Evolutionary conservation across 768 basidiomycete species (phyloP).

Genomic region (Amanita exitialis): DNA sequence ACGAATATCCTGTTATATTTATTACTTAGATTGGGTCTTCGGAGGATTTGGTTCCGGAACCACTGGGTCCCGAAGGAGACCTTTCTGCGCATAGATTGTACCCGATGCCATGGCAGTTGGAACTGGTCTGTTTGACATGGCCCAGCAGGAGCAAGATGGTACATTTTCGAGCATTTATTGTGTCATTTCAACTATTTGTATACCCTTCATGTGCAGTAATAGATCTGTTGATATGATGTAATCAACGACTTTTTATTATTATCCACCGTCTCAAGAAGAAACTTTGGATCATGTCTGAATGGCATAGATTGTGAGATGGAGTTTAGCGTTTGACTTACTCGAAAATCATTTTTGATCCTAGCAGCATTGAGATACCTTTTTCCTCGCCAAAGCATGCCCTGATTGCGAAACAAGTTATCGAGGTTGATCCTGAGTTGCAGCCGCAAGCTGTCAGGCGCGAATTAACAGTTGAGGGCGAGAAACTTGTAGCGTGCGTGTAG

Average conservation of each 20-base stretch:
- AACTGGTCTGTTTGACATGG: conserved; percentile 5
- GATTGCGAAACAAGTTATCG: conserved; percentile 76
- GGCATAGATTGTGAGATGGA: conserved; percentile 7
- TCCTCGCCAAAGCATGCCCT: conserved; percentile 60
- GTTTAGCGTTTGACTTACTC: background rate
- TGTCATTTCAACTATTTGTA: background rate
- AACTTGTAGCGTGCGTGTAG: conserved; percentile 63
- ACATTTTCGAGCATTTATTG: background rate
- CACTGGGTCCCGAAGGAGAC: background rate
- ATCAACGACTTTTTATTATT: too few relatives aligned
- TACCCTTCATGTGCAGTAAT: background rate
- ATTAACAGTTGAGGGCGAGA: conserved; percentile 55
- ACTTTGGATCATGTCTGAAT: conserved; percentile 3
- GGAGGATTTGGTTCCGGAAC: background rate
- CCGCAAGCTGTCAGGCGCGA: conserved; percentile 67
- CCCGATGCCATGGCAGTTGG: background rate
- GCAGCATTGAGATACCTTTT: conserved; percentile 74
- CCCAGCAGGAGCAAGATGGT: background rate
- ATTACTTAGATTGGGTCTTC: background rate
- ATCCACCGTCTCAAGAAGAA: background rate
- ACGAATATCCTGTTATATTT: background rate
- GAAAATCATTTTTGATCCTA: conserved; percentile 6
- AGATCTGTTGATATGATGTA: conserved; percentile 5
- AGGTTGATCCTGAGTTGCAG: conserved; percentile 82
- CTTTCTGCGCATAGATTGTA: conserved; percentile 2